Conservation (phyloP, 306 rosid genomes). For the Acacia confusa region DNA sequence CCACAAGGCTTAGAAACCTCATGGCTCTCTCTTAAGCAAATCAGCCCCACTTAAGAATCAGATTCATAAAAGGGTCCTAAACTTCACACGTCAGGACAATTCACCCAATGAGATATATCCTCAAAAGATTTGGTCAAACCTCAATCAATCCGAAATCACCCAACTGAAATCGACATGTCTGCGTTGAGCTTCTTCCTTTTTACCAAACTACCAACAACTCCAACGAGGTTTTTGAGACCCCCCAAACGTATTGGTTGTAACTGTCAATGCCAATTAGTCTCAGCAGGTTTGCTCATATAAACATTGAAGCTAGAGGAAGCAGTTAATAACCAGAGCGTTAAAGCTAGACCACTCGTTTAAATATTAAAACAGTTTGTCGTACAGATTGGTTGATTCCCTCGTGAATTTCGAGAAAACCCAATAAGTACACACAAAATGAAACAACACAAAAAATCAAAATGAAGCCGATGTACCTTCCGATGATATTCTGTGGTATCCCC, state of each 20-base stretch:
- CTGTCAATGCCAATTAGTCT: slow-evolving; percentile 39
- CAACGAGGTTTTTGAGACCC: slow-evolving; percentile 29
- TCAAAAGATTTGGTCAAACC: slow-evolving; percentile 28
- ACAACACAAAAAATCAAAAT: neutral
- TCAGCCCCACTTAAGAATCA: slow-evolving; percentile 6
- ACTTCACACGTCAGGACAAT: slow-evolving; percentile 15
- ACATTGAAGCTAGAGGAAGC: slow-evolving; percentile 32
- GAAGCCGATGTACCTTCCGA: slow-evolving; percentile 26
- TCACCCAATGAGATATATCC: slow-evolving; percentile 25
- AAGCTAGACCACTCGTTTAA: slow-evolving; percentile 38
- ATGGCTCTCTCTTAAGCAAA: slow-evolving; percentile 44
- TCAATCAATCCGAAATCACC: slow-evolving; percentile 35
- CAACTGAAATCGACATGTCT: slow-evolving; percentile 17
- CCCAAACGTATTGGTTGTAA: slow-evolving; percentile 44
- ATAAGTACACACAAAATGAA: slow-evolving; percentile 5
- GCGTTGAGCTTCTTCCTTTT: slow-evolving; percentile 25
- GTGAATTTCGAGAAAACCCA: slow-evolving; percentile 55
- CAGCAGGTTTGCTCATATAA: slow-evolving; percentile 19
- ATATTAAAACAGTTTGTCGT: slow-evolving; percentile 13
- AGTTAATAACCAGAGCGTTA: slow-evolving; percentile 34
- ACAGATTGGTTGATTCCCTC: slow-evolving; percentile 38
- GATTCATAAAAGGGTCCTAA: slow-evolving; percentile 21
- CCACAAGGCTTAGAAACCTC: slow-evolving; percentile 76
- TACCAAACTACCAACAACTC: slow-evolving; percentile 54
- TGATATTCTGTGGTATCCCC: slow-evolving; percentile 25